A percentile compares a stretch with the other conserved stretches of the same genome.
Conservation (phyloP, 2,329 filamentous ascomycete genomes). For the Hypoxylon sp. region DNA sequence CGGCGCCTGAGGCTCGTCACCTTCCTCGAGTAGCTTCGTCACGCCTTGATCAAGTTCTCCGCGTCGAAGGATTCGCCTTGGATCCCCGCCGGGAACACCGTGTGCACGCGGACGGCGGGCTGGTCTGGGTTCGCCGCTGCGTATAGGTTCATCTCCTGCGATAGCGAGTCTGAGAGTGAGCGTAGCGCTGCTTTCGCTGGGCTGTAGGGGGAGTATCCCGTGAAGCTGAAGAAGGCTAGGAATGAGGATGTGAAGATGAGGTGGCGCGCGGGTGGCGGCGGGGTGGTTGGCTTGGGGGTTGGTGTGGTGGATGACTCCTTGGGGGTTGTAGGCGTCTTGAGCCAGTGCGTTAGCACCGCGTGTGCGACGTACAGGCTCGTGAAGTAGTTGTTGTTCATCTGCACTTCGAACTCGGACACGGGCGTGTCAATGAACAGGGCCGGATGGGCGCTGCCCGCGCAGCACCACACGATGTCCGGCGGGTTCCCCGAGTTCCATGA, state of each 20-base stretch:
- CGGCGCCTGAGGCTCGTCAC: conserved; percentile 60
- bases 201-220: conserved; percentile 76
- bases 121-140: conserved; percentile 50
- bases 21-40: conserved; percentile 58
- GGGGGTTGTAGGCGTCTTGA: conserved; percentile 29
- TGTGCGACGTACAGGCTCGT: conserved; percentile 59
- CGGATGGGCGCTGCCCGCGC: conserved; percentile 73
- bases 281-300: neutral
- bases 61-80: conserved; percentile 67
- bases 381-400: conserved; percentile 61
- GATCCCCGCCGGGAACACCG: conserved; percentile 77
- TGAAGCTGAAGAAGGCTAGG: conserved; percentile 72
- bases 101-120: conserved; percentile 70
- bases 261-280: conserved; percentile 61
- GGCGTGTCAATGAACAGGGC: conserved; percentile 58
- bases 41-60: conserved; percentile 58
- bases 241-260: conserved; percentile 78
- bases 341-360: conserved; percentile 53
- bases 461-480: conserved; percentile 77
- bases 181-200: conserved; percentile 78
- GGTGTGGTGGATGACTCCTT: neutral
- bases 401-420: conserved; percentile 52
- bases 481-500: conserved; percentile 72
- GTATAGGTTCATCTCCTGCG: conserved; percentile 68
- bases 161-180: conserved; percentile 74